Evolutionary conservation across 805 yeast genomes (phyloP), one percentile per base, ranked within the genome.

Genomic region (Schizosaccharomyces osmophilus): DNA sequence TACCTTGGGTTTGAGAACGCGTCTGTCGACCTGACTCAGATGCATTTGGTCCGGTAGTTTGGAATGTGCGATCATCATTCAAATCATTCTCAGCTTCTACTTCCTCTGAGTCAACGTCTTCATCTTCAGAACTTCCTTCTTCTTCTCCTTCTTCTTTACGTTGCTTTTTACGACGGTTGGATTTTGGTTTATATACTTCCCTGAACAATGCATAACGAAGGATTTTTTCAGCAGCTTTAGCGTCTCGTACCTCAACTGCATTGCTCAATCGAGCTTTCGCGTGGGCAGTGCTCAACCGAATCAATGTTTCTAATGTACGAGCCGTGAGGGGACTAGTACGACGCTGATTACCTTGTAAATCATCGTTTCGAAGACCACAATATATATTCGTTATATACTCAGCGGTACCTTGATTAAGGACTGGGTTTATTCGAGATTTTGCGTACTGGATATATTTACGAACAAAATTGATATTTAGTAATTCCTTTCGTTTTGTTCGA

Each of bases 291-390:
- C 97, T 78, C 63, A 90, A 75, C 77, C 98, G 95, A 71, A 90
- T 90, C 65, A 90, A 76, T 0, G 98, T 90, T 73, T 90, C 98
- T 66, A 90, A 76, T 4, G 97, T 93, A 82, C 98, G 85, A n/a
- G 97, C 95, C 1, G 98, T 90, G 66, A 90, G 86, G 45, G 98
- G 97, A 1, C 95, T 84, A 0, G 96, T 89, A 61, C 84, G 79
- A 48, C 77, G 69, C 64, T 70, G 73, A 59, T 73, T 72, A 45
- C 66, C 69, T 3, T 67, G 67, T 29, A 73, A 63, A 66, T 82
- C 85, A 68, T 82, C 84, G 70, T 88, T 89, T 74, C 98, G 80
- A 65, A 93, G 76, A 13, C 82, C 81, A 1, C 95, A 75, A 70
- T 90, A 93, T 19, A 85, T 80, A 61, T 78, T 79, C 26, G 88